Conservation (phyloP, 2,329 filamentous ascomycete genomes). For the Leptographium galeiforme region DNA sequence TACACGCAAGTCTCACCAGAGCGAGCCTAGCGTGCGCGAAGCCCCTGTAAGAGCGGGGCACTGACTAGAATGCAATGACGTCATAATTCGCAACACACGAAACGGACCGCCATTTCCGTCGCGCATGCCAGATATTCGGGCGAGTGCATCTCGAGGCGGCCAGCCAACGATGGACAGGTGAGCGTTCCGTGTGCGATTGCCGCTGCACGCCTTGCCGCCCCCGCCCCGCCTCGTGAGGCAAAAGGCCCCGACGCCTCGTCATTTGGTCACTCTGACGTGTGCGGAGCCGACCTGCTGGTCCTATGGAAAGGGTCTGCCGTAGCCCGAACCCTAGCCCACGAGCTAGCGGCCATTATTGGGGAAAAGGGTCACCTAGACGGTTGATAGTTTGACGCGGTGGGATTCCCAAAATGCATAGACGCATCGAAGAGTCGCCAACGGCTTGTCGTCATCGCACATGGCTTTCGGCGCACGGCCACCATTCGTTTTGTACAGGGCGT, state of each 20-base stretch:
- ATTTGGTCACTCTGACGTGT: not conserved
- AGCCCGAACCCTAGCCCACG: not conserved
- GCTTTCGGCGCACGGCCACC: not conserved
- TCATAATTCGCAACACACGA: not conserved
- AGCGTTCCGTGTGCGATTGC: not conserved
- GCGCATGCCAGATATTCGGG: too few species aligned
- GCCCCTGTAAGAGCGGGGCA: constrained; percentile 1
- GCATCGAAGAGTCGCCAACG: too few species aligned
- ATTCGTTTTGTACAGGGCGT: not conserved
- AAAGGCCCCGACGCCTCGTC: not conserved
- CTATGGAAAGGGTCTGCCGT: not conserved
- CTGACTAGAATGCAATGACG: not conserved
- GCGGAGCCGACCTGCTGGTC: not conserved
- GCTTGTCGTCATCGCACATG: not conserved
- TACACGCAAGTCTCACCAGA: not conserved
- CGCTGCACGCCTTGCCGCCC: not conserved
- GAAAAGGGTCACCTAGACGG: too few species aligned
- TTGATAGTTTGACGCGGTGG: not conserved
- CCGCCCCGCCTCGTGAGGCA: too few species aligned
- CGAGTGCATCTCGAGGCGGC: too few species aligned
- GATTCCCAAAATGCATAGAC: too few species aligned
- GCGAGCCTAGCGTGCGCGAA: not conserved
- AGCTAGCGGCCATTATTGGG: not conserved
- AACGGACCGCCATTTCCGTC: not conserved
- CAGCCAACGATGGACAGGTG: too few species aligned